These are phyloP conservation scores for Apiotrichum montevideense DNA, from an alignment of 1,284 basidiomycete genomes.

Conservation along the genomic window DNA sequence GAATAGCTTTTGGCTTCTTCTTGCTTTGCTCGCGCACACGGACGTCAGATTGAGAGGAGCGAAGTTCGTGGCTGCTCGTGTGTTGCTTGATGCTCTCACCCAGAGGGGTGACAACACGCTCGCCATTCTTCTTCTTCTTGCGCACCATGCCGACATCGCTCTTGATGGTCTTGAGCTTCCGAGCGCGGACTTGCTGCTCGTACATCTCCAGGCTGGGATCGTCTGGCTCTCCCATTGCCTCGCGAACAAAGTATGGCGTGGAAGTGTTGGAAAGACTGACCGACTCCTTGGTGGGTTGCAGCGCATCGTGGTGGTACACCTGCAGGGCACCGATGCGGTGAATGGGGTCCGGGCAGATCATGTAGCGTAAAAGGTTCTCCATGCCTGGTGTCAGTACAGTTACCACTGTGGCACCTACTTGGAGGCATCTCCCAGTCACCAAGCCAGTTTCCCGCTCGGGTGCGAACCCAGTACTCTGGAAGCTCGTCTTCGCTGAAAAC, in stretches of 20 bases:
- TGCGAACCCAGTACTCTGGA: slow-evolving; percentile 74
- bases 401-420: slow-evolving; percentile 27
- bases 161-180: slow-evolving; percentile 12
- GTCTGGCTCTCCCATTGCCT: slow-evolving; percentile 18
- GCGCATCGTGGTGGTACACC: slow-evolving; percentile 37
- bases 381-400: slow-evolving; percentile 19
- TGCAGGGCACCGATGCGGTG: slow-evolving; percentile 37
- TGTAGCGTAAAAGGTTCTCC: slow-evolving; percentile 33
- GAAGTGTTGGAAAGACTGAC: slow-evolving; percentile 19
- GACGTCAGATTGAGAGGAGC: not conserved
- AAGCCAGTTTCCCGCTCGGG: slow-evolving; percentile 75
- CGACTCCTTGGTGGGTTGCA: slow-evolving; percentile 19
- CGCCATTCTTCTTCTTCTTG: slow-evolving; percentile 13
- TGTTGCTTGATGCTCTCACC: slow-evolving; percentile 41
- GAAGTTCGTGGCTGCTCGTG: slow-evolving; percentile 14
- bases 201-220: slow-evolving; percentile 1
- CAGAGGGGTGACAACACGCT: slow-evolving; percentile 13
- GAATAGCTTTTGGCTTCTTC: not conserved
- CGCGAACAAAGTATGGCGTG: slow-evolving; percentile 43
- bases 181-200: not conserved
- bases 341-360: slow-evolving; percentile 40
- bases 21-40: not conserved
- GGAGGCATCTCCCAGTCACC: slow-evolving; percentile 65
- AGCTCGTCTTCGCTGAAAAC: slow-evolving; percentile 71
- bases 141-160: slow-evolving; percentile 16